Conservation (phyloP, 2,329 filamentous ascomycete species). For the Neonectria coccinea region DNA sequence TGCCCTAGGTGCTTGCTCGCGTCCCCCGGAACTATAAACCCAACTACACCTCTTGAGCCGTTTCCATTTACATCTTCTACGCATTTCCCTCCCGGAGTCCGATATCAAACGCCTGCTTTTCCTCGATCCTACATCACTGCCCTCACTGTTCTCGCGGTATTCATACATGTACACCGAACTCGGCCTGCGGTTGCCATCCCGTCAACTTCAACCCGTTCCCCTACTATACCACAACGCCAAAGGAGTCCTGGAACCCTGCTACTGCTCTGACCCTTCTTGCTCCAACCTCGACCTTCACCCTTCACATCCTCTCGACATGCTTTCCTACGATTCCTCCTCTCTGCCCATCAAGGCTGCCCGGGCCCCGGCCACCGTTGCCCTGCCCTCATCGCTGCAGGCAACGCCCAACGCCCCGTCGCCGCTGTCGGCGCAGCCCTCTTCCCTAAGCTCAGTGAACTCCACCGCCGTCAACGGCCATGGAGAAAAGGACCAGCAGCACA, state of each 20-base stretch:
- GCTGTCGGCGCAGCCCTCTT: slow-evolving; percentile 35
- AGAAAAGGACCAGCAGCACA: slow-evolving; percentile 67
- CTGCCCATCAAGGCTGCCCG: slow-evolving; percentile 58
- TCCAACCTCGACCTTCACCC: slow-evolving; percentile 17
- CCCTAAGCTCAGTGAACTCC: slow-evolving; percentile 44
- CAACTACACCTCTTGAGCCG: slow-evolving; percentile 5
- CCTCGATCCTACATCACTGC: slow-evolving; percentile 1
- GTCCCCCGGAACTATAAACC: slow-evolving; percentile 4
- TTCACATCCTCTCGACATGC: slow-evolving; percentile 52
- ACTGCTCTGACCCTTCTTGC: slow-evolving; percentile 20
- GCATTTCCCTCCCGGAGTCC: not conserved
- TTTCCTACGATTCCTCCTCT: slow-evolving; percentile 62
- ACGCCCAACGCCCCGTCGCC: slow-evolving; percentile 32
- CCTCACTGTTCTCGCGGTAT: slow-evolving; percentile 16
- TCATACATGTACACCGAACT: slow-evolving; percentile 30
- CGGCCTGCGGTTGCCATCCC: slow-evolving; percentile 34
- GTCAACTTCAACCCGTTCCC: slow-evolving; percentile 25
- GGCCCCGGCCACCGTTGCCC: slow-evolving; percentile 44
- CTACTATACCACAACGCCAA: slow-evolving; percentile 28
- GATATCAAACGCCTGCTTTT: slow-evolving; percentile 14
- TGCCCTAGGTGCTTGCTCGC: slow-evolving; percentile 2
- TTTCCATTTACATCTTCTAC: slow-evolving; percentile 8
- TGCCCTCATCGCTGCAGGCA: slow-evolving; percentile 40
- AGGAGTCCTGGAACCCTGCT: slow-evolving; percentile 28
- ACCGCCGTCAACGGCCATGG: slow-evolving; percentile 47